Evolutionary conservation across 2,329 filamentous ascomycete genomes (phyloP).

Genomic region (Exophiala calicioides): DNA sequence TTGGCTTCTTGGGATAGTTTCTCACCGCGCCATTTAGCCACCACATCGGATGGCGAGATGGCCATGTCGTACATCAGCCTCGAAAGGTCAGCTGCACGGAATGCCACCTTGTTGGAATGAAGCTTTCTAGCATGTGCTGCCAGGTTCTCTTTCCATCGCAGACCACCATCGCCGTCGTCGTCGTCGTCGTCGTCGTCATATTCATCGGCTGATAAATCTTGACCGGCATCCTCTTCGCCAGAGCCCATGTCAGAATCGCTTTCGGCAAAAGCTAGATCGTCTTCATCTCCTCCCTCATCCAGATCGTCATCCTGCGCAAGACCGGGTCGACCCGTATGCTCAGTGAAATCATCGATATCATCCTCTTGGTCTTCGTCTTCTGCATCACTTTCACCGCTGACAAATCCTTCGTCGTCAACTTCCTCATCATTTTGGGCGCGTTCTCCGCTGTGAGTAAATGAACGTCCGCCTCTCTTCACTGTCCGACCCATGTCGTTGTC

Average conservation of each 20-base stretch:
- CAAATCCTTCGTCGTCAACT: conserved; percentile 57
- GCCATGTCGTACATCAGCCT: conserved; percentile 85
- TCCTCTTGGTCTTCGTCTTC: conserved; percentile 50
- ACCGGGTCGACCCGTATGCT: conserved; percentile 46
- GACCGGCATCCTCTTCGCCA: conserved; percentile 57
- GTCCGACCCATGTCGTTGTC: conserved; percentile 61
- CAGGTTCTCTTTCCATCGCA: conserved; percentile 89
- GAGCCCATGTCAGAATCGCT: conserved; percentile 96
- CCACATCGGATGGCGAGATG: conserved; percentile 71
- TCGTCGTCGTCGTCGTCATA: conserved; percentile 53
- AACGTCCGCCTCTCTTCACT: conserved; percentile 53
- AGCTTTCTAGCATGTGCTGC: conserved; percentile 70
- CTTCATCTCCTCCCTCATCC: conserved; percentile 59
- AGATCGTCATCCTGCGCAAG: conserved; percentile 50
- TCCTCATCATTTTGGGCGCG: conserved; percentile 55
- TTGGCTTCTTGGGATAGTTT: conserved; percentile 59
- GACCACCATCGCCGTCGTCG: conserved; percentile 69
- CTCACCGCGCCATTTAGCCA: conserved; percentile 77
- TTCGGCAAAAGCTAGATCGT: conserved; percentile 87
- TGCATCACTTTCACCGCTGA: conserved; percentile 57
- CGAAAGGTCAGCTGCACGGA: conserved; percentile 78
- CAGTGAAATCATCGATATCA: conserved; percentile 41
- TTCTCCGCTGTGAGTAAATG: conserved; percentile 53
- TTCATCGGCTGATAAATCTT: conserved; percentile 55
- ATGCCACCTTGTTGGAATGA: conserved; percentile 69